Evolutionary conservation across 2,329 filamentous ascomycete genomes (phyloP).

Genomic region (Phyllosticta citribraziliensis): DNA sequence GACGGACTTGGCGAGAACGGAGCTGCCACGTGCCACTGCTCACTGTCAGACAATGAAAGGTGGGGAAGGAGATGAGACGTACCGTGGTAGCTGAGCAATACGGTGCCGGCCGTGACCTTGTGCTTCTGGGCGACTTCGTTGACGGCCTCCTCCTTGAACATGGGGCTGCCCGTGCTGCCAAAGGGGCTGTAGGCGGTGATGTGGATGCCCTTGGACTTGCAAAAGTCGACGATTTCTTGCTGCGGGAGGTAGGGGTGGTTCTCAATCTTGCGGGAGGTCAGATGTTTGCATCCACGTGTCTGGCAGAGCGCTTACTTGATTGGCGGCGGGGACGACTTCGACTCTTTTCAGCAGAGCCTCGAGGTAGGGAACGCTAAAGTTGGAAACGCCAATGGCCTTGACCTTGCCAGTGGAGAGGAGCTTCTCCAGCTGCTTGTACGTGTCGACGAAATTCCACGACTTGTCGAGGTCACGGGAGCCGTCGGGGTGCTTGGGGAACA

Average conservation of each 20-base stretch:
- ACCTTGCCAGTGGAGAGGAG: conserved; percentile 38
- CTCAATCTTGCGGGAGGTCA: conserved; percentile 41
- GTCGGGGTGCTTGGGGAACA: conserved; percentile 65
- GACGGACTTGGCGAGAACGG: conserved; percentile 65
- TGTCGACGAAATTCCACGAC: conserved; percentile 61
- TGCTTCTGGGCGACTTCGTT: conserved; percentile 41
- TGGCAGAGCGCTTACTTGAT: conserved; percentile 38
- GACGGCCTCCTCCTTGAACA: conserved; percentile 39
- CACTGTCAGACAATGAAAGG: conserved; percentile 2
- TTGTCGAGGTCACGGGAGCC: conserved; percentile 64
- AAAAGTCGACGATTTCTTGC: conserved; percentile 61
- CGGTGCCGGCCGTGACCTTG: conserved; percentile 39
- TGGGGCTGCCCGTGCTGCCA: conserved; percentile 38
- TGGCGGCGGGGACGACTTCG: conserved; percentile 56
- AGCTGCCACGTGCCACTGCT: conserved; percentile 56
- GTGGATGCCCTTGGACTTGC: conserved; percentile 58
- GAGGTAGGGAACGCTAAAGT: conserved; percentile 39
- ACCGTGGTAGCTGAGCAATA: conserved; percentile 66
- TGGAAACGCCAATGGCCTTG: conserved; percentile 42
- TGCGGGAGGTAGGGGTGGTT: conserved; percentile 64
- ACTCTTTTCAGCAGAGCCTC: conserved; percentile 45
- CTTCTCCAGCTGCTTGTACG: conserved; percentile 68
- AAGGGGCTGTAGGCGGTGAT: conserved; percentile 57
- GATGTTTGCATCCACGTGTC: background rate
- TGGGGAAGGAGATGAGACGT: conserved; percentile 22